phyloP scores from a whole-genome alignment of 345 rosid species.

The Heritiera littoralis region DNA sequence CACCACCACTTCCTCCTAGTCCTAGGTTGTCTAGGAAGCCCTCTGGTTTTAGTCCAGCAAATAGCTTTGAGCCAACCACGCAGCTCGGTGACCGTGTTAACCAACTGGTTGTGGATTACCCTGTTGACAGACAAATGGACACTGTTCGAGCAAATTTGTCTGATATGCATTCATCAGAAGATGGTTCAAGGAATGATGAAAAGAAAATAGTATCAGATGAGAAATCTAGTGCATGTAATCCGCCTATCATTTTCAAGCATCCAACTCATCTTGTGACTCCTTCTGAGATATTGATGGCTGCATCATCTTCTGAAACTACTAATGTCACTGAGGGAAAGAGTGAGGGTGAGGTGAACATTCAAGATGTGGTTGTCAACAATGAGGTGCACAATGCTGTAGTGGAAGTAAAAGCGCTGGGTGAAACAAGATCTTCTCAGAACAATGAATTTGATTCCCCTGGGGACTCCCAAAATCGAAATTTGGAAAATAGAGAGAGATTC shows the following conservation, averaged over 20 bases:
- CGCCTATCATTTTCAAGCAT: slow-evolving; percentile 54
- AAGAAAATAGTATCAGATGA: slow-evolving; percentile 49
- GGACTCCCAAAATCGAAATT: slow-evolving; percentile 38
- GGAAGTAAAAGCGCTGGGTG: slow-evolving; percentile 70
- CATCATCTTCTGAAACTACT: slow-evolving; percentile 55
- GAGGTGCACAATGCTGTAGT: slow-evolving; percentile 43
- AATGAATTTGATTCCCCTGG: slow-evolving; percentile 45
- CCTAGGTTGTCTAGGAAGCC: slow-evolving; percentile 53
- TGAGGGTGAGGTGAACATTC: slow-evolving; percentile 50
- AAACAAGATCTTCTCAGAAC: slow-evolving; percentile 46
- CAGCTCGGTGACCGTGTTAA: slow-evolving; percentile 45
- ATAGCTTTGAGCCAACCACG: slow-evolving; percentile 41
- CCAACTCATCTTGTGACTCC: slow-evolving; percentile 91
- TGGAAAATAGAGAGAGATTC: slow-evolving; percentile 50
- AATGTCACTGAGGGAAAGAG: slow-evolving; percentile 42
- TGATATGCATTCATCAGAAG: slow-evolving; percentile 40
- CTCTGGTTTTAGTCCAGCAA: slow-evolving; percentile 48
- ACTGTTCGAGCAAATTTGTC: slow-evolving; percentile 35
- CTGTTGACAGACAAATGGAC: slow-evolving; percentile 62
- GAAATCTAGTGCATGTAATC: slow-evolving; percentile 42
- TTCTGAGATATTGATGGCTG: slow-evolving; percentile 67
- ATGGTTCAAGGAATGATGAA: slow-evolving; percentile 49
- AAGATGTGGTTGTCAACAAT: slow-evolving; percentile 45
- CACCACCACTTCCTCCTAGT: slow-evolving; percentile 57
- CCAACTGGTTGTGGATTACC: slow-evolving; percentile 46